phyloP scores from a whole-genome alignment of 306 rosid species.

The Macrotyloma uniflorum region DNA sequence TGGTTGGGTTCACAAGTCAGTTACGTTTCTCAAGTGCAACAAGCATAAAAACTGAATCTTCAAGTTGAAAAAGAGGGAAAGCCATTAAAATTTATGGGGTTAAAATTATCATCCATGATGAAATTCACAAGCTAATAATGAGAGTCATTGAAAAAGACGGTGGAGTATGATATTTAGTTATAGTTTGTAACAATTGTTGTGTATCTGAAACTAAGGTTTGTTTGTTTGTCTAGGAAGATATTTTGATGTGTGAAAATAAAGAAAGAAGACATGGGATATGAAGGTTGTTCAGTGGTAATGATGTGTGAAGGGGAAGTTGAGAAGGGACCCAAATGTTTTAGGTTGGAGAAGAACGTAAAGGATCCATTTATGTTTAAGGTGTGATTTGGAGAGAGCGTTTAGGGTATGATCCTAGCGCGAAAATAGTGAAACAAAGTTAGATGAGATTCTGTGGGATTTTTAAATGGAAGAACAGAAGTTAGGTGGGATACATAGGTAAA shows the following conservation, averaged over 20 bases:
- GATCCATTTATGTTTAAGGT: conserved; percentile 34
- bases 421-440: conserved; percentile 40
- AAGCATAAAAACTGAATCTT: conserved; percentile 14
- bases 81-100: background rate
- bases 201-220: background rate
- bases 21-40: background rate
- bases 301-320: background rate
- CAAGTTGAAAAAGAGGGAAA: background rate
- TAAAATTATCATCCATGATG: background rate
- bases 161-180: background rate
- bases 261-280: background rate
- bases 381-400: conserved; percentile 38
- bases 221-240: background rate
- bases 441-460: background rate
- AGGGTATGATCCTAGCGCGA: conserved; percentile 31
- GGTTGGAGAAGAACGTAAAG: conserved; percentile 15
- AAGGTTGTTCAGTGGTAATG: conserved; percentile 29
- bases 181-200: background rate
- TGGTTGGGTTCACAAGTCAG: background rate
- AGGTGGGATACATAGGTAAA: conserved; percentile 38
- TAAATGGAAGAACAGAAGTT: conserved; percentile 31
- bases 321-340: conserved; percentile 15
- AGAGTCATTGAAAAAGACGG: background rate
- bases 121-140: background rate
- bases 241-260: conserved; percentile 10